Base-by-base conservation (phyloP, 2,329 filamentous ascomycete species). In the Cucurbitaria berberidis region DNA sequence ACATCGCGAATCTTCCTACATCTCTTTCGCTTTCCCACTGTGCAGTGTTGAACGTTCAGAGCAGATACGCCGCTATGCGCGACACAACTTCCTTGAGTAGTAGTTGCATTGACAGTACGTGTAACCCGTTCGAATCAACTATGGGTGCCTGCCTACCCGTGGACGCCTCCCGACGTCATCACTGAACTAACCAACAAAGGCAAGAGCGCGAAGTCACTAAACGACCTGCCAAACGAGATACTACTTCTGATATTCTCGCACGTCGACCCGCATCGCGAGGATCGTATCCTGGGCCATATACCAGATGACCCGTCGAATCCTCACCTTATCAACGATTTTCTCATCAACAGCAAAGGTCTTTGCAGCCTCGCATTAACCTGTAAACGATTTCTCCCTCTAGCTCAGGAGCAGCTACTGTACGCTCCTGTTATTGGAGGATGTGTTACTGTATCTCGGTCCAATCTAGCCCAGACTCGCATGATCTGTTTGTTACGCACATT, bases 291-390 rank as follows among this genome's bases (percentile, higher is more conserved):
- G 13, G 60, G 58, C 30, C 60, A 57, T 6, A 51, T 55, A 19
- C 55, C 57, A 8, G 57, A 63, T 30, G 47, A 58, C 5, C 55
- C 30, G 5, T 45, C 51, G 32, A 52, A 58, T 34, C 9, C 45
- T 1, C 46, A 44, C 22, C 45, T 63, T 11, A 40, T 60, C 18
- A 15, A 22, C 15, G 55, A 59, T 30, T 59, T 55, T 29, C 39
- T 48, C 8, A 9, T 27, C 15, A 19, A 30, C 22, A 55, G 42
- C 21, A 26, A 34, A 19, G 34, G 49, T 22, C 45, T 59, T 1
- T 38, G 24, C n/a, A 49, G 41, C 40, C 44, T 63, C 22, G 51
- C 60, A n/a, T 51, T 60, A n/a, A 55, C 57, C 10, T 60, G 45
- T 30, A 52, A 48, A 21, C 29, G 52, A 26, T 60, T 63, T 19